Conservation (phyloP, 805 yeast genomes). For the Teunomyces atbi region DNA sequence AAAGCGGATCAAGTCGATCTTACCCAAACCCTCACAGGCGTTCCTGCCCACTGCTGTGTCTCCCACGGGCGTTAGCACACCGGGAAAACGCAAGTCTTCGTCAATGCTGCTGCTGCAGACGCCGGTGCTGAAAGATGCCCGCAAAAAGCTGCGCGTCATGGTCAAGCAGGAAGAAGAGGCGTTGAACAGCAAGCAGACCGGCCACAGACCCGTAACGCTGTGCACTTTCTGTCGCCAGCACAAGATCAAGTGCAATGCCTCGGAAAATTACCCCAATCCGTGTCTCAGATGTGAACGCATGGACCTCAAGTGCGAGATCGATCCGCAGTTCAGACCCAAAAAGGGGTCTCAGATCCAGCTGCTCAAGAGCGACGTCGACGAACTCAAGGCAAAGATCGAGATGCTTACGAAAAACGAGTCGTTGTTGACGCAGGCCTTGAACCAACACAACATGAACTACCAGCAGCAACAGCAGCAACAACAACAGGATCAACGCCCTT, state of each 20-base stretch:
- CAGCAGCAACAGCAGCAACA: constrained; percentile 20
- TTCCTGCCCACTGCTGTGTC: neutral
- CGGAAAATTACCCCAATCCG: constrained; percentile 75
- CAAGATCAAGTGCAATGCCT: constrained; percentile 89
- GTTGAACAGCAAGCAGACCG: constrained; percentile 27
- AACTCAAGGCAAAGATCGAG: constrained; percentile 69
- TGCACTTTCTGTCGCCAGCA: constrained; percentile 95
- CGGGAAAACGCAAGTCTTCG: neutral
- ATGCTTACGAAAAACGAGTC: constrained; percentile 62
- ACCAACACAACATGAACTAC: constrained; percentile 38
- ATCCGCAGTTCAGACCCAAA: constrained; percentile 87
- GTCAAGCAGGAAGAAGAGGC: constrained; percentile 2
- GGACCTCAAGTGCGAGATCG: constrained; percentile 81
- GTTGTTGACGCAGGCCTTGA: constrained; percentile 62
- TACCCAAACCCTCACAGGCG: constrained; percentile 27
- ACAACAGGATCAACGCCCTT: constrained; percentile 6
- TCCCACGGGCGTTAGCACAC: neutral
- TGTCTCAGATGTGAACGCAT: constrained; percentile 81
- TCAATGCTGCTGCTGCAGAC: constrained; percentile 5
- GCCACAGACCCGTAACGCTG: constrained; percentile 84
- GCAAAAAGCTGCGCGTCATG: constrained; percentile 1
- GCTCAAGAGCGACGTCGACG: constrained; percentile 81
- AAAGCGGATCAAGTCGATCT: constrained; percentile 40
- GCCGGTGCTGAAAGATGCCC: constrained; percentile 5
- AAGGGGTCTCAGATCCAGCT: constrained; percentile 89